Evolutionary conservation across 169 alveolate species (phyloP).

Genomic region (Eimeria zaria): DNA sequence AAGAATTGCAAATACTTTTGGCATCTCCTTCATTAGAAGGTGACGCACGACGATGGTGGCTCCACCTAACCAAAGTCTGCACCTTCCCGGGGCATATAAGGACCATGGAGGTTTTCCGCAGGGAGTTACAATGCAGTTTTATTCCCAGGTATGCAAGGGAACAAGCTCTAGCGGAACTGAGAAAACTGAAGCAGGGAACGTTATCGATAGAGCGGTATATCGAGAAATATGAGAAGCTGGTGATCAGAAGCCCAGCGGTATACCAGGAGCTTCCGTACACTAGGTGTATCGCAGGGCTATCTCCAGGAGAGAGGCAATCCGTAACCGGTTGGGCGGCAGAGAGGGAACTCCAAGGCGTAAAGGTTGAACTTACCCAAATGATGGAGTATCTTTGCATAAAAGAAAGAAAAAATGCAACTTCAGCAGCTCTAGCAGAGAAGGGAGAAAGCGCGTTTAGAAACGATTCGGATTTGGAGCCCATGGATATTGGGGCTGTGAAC

Average conservation of each 20-base stretch:
- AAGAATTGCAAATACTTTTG: too few relatives aligned
- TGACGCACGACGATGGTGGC: too few relatives aligned
- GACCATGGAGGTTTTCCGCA: too few relatives aligned
- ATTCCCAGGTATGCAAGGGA: too few relatives aligned
- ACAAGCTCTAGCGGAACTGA: background rate
- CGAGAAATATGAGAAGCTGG: background rate
- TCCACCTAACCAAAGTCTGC: too few relatives aligned
- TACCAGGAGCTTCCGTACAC: background rate
- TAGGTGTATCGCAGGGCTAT: background rate
- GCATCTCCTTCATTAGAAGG: too few relatives aligned
- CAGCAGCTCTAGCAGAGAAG: background rate
- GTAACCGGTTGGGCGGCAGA: background rate
- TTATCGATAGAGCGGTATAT: background rate
- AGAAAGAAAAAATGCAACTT: background rate
- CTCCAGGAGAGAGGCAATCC: background rate
- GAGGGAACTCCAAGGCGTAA: background rate
- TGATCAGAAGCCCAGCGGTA: background rate
- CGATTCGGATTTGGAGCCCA: background rate
- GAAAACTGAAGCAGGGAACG: background rate
- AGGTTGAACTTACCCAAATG: background rate
- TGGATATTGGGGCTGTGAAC: background rate
- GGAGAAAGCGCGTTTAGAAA: background rate
- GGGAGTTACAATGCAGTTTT: too few relatives aligned
- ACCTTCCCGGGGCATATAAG: too few relatives aligned
- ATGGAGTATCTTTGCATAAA: background rate